Evolutionary conservation across 1,284 basidiomycete genomes (phyloP), one percentile per base, ranked within the genome.

Genomic region (Marasmius fiardii): DNA sequence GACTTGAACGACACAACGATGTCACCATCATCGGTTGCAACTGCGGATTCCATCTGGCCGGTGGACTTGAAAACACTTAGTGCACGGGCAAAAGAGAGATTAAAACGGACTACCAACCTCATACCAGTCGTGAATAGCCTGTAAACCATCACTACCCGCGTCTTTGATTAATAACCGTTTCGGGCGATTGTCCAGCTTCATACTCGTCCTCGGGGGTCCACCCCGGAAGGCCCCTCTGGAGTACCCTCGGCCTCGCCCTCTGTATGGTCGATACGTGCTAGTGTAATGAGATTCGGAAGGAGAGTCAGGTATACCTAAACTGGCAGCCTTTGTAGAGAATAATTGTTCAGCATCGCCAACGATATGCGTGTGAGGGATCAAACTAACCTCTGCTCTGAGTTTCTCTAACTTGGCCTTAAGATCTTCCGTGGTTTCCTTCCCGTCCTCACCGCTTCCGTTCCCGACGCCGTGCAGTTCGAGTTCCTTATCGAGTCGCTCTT

Each of bases 101-200:
- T 10, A 39, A 31, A 62, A 49, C 16, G 20, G 8, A 56, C 31
- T 33, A 64, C 82, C 61, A 62, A 89, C 86, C 78, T 92, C 89
- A 68, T 89, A 95, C 86, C 92, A 95, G 60, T 90, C 85, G 59
- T 82, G 83, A 53, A 93, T 76, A 23, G 83, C 79, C 61, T 86
- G 82, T 47, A 80, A 64, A 52, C 74, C 75, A 35, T 83, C 82
- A 23, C 75, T 74, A 31, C 73, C 74, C 1, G 82, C 82, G 37
- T 86, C 90, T 61, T 90, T 86, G 37, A 97, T 74, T 43, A 90
- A 71, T 28, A 98, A 72, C 66, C 83, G 87, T 71, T 88, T 92
- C 4, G 95, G 90, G 18, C 95, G 85, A 65, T 96, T 95, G 71
- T 98, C 95, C 23, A 98, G 82, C 62, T 90, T 89, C 86, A 96